Percentiles rank a stretch among this genome's conserved stretches.
Evolutionary conservation across 139 green algal species (phyloP).

Genomic region (Parachlorella kessleri): DNA sequence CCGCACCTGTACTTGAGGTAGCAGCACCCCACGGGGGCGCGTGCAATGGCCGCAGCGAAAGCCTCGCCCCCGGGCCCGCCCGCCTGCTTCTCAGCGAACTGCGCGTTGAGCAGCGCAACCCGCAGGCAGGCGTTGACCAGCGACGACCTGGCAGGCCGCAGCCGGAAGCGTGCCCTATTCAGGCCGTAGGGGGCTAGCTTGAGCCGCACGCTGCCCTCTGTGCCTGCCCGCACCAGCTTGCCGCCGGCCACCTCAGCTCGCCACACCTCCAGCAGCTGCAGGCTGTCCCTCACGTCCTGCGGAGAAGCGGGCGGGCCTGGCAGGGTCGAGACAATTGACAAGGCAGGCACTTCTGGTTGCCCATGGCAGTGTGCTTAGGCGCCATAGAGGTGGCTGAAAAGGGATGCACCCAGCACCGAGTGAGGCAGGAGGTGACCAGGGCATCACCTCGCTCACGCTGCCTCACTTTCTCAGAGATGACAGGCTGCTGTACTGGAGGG

Average conservation of each 20-base stretch:
- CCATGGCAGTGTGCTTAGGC: too few relatives aligned
- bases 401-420: too few relatives aligned
- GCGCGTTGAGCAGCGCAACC: slow-evolving; percentile 19
- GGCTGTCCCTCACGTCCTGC: slow-evolving; percentile 28
- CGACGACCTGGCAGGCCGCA: not conserved
- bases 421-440: too few relatives aligned
- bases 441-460: too few relatives aligned
- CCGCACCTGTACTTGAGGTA: slow-evolving; percentile 41
- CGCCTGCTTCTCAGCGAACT: slow-evolving; percentile 11
- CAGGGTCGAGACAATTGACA: too few relatives aligned
- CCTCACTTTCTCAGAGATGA: too few relatives aligned
- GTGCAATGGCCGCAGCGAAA: slow-evolving; percentile 22
- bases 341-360: too few relatives aligned
- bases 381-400: too few relatives aligned
- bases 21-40: slow-evolving; percentile 26
- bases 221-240: not conserved
- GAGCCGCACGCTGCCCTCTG: slow-evolving; percentile 32
- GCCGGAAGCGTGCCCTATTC: slow-evolving; percentile 16
- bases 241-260: slow-evolving; percentile 12
- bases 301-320: too few relatives aligned
- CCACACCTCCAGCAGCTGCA: slow-evolving; percentile 43
- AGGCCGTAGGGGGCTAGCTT: slow-evolving; percentile 36
- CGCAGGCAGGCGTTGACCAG: slow-evolving; percentile 32
- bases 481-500: not conserved
- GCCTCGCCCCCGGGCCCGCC: not conserved